Evolutionary conservation across 192 early-diverging fungal genomes (phyloP), one percentile per base, ranked within the genome.

Genomic region (Coemansia sp.): DNA sequence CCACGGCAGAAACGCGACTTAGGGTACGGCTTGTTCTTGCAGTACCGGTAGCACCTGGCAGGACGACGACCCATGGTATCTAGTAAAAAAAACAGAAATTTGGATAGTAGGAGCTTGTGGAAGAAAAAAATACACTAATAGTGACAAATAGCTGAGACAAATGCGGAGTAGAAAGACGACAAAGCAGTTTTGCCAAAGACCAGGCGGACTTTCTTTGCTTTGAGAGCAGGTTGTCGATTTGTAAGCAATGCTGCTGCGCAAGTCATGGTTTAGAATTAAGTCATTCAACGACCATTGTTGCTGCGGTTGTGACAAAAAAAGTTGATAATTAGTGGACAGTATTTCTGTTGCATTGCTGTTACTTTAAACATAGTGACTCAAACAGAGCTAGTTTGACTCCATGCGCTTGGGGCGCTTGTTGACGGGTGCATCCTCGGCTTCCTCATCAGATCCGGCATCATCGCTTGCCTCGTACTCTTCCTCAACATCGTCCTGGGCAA

Each of bases 11-110:
- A 98, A 67, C 94, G 92, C 69, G 93, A 96, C 90, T 97, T 99
- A 74, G 97, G 97, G 87, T 98, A 98, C 74, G 95, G 96, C 92
- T 98, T 99, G 94, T 97, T 97, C 90, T 97, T 98, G 87, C 94
- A 95, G 89, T 98, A 98, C 80, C 96, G 90, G 88, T 97, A 98
- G 88, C 96, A 98, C 70, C 95, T 91, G 88, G 96, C 94, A 82
- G 96, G 96, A 94, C 96, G 95, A 76, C 96, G 95, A 95, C 95
- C 96, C 96, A 98, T 95, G 73, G 87, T 85, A 60, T 66, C 11
- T 39, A 50, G 52, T 76, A 62, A 63, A 20, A 52, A 38, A 55
- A 24, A 43, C 22, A 66, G 22, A 46, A 36, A 60, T 7, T 27
- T 70, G 57, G 29, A 1, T 43, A 43, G 3, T 13, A 16, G 15